phyloP scores from a whole-genome alignment of 1,284 basidiomycete genomes.

The Exobasidium cylindrosporum region DNA sequence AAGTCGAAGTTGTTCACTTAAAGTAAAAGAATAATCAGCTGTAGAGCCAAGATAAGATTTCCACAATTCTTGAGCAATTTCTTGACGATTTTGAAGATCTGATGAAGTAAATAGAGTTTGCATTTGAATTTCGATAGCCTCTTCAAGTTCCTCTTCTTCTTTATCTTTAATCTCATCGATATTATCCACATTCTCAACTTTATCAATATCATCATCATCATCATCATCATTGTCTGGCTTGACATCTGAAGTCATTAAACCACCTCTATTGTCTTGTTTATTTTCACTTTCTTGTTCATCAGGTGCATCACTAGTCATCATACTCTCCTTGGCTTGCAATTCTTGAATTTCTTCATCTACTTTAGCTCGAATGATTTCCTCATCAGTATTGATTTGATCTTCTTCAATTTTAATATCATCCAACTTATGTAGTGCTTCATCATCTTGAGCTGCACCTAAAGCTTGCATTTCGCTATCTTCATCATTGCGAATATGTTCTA shows the following conservation, averaged over 20 bases:
- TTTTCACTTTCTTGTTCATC: conserved; percentile 18
- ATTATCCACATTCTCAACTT: conserved; percentile 22
- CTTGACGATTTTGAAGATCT: conserved; percentile 61
- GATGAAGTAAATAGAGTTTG: conserved; percentile 56
- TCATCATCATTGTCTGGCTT: background rate
- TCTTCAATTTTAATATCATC: conserved; percentile 46
- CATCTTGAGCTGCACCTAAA: conserved; percentile 74
- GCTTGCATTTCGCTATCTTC: conserved; percentile 78
- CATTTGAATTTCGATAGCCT: background rate
- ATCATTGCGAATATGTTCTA: conserved; percentile 77
- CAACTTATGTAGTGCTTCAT: conserved; percentile 70
- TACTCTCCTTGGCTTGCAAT: conserved; percentile 52
- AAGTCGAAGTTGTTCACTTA: conserved; percentile 82
- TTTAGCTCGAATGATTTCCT: conserved; percentile 15
- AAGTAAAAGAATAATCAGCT: conserved; percentile 78
- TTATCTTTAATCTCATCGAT: conserved; percentile 61
- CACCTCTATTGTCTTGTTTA: conserved; percentile 49
- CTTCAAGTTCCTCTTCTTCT: conserved; percentile 39
- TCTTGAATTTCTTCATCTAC: conserved; percentile 44
- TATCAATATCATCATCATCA: background rate
- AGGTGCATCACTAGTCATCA: conserved; percentile 13
- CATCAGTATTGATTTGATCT: conserved; percentile 14
- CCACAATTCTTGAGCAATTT: conserved; percentile 76
- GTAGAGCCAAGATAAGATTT: conserved; percentile 84
- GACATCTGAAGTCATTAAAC: conserved; percentile 42